Evolutionary conservation across 2,329 filamentous ascomycete genomes (phyloP), one percentile per base, ranked within the genome.

Genomic region (Venturia carpophila): DNA sequence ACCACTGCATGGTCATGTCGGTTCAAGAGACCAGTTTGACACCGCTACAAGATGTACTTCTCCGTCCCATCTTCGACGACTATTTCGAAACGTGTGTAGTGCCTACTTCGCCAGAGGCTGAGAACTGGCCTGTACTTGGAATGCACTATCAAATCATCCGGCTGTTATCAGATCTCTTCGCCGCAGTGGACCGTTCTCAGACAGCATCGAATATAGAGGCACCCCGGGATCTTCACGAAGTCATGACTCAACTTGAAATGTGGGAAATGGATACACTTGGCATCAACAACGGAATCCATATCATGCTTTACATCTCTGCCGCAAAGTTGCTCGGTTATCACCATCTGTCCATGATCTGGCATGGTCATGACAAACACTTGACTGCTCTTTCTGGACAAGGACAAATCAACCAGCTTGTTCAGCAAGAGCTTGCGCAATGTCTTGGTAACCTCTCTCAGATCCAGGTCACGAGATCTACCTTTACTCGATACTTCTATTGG

Each of bases 1-100:
- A 62, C 43, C 60, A 62, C 37, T 62, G 60, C 39, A 62, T 62
- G 60, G 60, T 62, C 17, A 62, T 62, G 60, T 62, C 60, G 27
- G 60, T 62, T 21, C 60, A 62, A 39, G 60, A 62, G 60, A 62
- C 39, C n/a, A 62, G 11, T 43, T 13, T 62, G 24, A 47, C 60
- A 24, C 60, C 60, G 19, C 39, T 62, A 30, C 60, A 62, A 62
- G 60, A 62, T 27, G 21, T 34, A 41, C 27, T 62, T 37, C 60
- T 62, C 6, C 37, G 60, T 13, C 39, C 39, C 34, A 62, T 62
- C 37, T 62, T 62, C 43, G 60, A 62, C 60, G 43, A 34, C 27
- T 62, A 62, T n/a, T 62, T 62, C 43, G 60, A 62, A 34, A 39
- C 17, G 30, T 62, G 60, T 39, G 17, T 34, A 13, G 39, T 62